Evolutionary conservation across 768 basidiomycete genomes (phyloP).

Genomic region (Psilocybe azurescens): DNA sequence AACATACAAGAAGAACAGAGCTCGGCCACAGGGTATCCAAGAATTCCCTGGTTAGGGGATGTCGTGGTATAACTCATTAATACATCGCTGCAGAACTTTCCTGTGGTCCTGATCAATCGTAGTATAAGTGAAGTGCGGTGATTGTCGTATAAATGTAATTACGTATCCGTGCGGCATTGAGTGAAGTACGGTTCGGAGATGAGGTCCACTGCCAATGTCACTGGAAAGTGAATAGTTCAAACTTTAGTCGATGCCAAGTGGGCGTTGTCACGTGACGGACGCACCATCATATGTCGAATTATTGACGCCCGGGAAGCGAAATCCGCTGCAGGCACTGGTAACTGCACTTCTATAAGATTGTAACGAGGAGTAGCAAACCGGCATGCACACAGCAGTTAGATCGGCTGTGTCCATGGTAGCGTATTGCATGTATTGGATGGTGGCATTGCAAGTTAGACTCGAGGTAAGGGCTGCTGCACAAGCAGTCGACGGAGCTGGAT

Average conservation of each 20-base stretch:
- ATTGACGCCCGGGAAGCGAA: not conserved
- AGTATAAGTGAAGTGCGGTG: too few species aligned
- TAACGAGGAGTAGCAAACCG: not conserved
- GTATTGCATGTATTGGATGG: conserved; percentile 3
- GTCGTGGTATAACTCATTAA: too few species aligned
- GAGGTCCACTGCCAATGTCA: not conserved
- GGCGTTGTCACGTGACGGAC: too few species aligned
- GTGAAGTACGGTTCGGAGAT: not conserved
- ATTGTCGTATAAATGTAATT: too few species aligned
- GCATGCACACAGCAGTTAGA: not conserved
- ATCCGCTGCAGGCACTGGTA: not conserved
- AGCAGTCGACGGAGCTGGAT: conserved; percentile 5
- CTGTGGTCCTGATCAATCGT: not conserved
- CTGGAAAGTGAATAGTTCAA: not conserved
- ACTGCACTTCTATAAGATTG: conserved; percentile 8
- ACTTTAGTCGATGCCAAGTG: too few species aligned
- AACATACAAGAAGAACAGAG: conserved; percentile 10
- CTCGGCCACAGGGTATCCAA: not conserved
- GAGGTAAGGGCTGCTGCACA: conserved; percentile 8
- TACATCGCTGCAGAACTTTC: not conserved
- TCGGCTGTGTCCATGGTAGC: not conserved
- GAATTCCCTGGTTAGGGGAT: not conserved
- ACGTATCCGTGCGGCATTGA: not conserved
- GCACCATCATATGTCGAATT: conserved; percentile 4
- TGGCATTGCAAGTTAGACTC: conserved; percentile 3